phyloP scores from a whole-genome alignment of 192 early-diverging fungal species.

The Fimicolochytrium jonesii region DNA sequence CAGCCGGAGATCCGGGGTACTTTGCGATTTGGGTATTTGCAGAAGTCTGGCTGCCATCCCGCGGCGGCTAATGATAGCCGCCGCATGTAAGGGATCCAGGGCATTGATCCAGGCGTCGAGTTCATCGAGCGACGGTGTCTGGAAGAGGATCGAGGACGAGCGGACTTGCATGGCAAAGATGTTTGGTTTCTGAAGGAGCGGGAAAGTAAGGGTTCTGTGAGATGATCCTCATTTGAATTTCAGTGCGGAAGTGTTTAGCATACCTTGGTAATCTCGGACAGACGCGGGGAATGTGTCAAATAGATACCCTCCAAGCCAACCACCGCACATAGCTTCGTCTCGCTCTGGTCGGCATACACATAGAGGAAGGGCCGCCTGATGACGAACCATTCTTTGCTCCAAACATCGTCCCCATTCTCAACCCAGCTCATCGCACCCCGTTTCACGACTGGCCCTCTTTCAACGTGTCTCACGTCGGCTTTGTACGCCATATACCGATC shows the following conservation, averaged over 20 bases:
- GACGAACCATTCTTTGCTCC: slow-evolving; percentile 78
- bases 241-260: slow-evolving; percentile 13
- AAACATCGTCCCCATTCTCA: slow-evolving; percentile 46
- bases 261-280: slow-evolving; percentile 59
- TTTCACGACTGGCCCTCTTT: not conserved
- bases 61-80: slow-evolving; percentile 16
- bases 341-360: slow-evolving; percentile 61
- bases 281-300: slow-evolving; percentile 50
- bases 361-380: slow-evolving; percentile 77
- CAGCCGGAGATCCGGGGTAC: too few relatives aligned
- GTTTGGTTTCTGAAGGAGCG: slow-evolving; percentile 46
- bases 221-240: slow-evolving; percentile 2
- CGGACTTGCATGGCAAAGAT: slow-evolving; percentile 71
- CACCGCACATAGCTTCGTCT: slow-evolving; percentile 67
- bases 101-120: slow-evolving; percentile 62
- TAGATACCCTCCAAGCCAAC: slow-evolving; percentile 69
- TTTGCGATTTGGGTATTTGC: too few relatives aligned
- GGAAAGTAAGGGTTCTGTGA: slow-evolving; percentile 1
- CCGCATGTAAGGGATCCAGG: slow-evolving; percentile 37
- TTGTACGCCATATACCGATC: too few relatives aligned
- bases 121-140: slow-evolving; percentile 56
- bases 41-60: too few relatives aligned
- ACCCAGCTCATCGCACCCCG: slow-evolving; percentile 14
- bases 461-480: too few relatives aligned
- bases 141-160: slow-evolving; percentile 55